phyloP scores from a whole-genome alignment of 352 stramenopile genomes.

The Thraustochytrium aureum region DNA sequence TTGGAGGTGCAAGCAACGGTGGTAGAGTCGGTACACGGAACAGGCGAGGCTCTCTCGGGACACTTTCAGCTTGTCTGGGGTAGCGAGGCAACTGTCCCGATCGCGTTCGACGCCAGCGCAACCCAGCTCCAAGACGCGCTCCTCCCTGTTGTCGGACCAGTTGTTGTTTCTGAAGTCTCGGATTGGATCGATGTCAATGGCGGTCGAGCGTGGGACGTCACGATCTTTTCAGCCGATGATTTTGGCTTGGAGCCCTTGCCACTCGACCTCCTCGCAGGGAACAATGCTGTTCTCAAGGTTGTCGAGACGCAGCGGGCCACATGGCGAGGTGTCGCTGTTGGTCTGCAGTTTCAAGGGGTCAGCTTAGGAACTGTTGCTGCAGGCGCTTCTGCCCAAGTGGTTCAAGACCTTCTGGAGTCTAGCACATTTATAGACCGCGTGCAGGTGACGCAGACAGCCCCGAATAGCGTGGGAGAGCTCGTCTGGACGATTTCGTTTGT shows the following conservation, averaged over 20 bases:
- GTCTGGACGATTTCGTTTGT: constrained; percentile 29
- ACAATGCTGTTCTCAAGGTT: not conserved
- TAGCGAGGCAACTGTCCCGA: not conserved
- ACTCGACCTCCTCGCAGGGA: constrained; percentile 1
- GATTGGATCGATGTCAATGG: not conserved
- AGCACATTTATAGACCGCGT: not conserved
- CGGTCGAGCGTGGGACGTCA: constrained; percentile 10
- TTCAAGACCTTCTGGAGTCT: not conserved
- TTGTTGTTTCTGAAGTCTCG: not conserved
- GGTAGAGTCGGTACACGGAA: constrained; percentile 4
- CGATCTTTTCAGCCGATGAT: not conserved
- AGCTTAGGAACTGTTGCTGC: not conserved
- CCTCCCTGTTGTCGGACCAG: not conserved
- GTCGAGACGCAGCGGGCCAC: not conserved
- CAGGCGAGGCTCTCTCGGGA: not conserved
- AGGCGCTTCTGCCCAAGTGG: not conserved
- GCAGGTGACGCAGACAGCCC: not conserved
- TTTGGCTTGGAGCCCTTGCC: not conserved
- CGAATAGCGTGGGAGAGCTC: not conserved
- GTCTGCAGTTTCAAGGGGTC: not conserved
- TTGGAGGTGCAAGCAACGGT: not conserved
- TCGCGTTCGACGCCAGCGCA: constrained; percentile 10
- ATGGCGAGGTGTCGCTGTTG: not conserved
- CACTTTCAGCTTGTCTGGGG: not conserved
- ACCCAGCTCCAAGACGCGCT: not conserved